A percentile compares a stretch with the other conserved stretches of the same genome.
These are phyloP conservation scores for Streptanthus diversifolius DNA, from an alignment of 345 rosid species.

Conservation along the genomic window DNA sequence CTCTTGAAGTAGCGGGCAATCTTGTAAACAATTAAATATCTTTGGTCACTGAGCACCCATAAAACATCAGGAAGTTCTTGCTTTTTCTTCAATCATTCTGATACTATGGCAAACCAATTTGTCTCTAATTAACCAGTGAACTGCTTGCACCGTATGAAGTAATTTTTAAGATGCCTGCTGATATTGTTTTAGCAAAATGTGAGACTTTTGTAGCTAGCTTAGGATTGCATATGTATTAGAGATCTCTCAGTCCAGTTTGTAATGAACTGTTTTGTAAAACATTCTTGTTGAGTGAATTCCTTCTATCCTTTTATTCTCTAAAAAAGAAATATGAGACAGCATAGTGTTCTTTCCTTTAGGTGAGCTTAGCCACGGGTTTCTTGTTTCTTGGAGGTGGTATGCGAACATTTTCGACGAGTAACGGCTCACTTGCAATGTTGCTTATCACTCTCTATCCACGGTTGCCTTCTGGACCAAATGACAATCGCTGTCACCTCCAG, in stretches of 20 bases:
- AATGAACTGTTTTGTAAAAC: background rate
- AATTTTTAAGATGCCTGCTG: slow-evolving; percentile 1
- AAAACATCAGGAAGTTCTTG: background rate
- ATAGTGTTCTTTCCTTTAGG: slow-evolving; percentile 43
- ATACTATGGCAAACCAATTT: slow-evolving; percentile 16
- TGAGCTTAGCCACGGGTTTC: slow-evolving; percentile 91
- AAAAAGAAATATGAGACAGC: slow-evolving; percentile 13
- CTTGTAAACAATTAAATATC: background rate
- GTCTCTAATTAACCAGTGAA: background rate
- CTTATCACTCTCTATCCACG: slow-evolving; percentile 89
- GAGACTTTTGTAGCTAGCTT: slow-evolving; percentile 7
- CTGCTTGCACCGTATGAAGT: slow-evolving; percentile 15
- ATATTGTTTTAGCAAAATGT: slow-evolving; percentile 2
- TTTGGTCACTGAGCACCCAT: slow-evolving; percentile 1
- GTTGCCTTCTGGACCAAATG: slow-evolving; percentile 94
- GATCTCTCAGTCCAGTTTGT: background rate
- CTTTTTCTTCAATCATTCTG: background rate
- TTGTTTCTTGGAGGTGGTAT: slow-evolving; percentile 97
- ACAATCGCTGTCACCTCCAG: slow-evolving; percentile 99
- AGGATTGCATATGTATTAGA: background rate
- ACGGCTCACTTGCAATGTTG: slow-evolving; percentile 78
- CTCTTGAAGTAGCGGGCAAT: slow-evolving; percentile 5
- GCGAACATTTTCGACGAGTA: slow-evolving; percentile 83
- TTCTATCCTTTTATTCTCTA: background rate
- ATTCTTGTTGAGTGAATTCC: background rate